phyloP scores from a whole-genome alignment of 2,329 filamentous ascomycete genomes.

The Penicillium sp. region DNA sequence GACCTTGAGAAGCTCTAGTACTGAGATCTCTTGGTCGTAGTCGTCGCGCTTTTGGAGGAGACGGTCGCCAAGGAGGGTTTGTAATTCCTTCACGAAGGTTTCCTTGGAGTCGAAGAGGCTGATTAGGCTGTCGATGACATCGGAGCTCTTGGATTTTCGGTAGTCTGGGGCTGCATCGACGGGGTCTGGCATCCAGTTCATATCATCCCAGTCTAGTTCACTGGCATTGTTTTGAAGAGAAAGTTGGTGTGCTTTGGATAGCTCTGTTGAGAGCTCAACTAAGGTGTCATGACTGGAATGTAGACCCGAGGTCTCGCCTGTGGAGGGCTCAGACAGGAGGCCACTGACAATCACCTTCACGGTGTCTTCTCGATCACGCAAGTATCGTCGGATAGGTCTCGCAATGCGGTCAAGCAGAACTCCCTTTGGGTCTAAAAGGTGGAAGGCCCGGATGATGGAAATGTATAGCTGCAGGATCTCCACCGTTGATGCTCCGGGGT shows the following conservation, averaged over 20 bases:
- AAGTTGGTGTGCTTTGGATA: slow-evolving; percentile 48
- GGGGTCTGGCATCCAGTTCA: slow-evolving; percentile 91
- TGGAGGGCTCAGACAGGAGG: slow-evolving; percentile 60
- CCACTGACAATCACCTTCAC: slow-evolving; percentile 68
- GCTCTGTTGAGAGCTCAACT: slow-evolving; percentile 59
- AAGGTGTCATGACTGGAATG: slow-evolving; percentile 47
- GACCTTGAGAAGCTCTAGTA: slow-evolving; percentile 84
- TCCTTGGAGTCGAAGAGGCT: slow-evolving; percentile 87
- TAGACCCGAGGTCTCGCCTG: slow-evolving; percentile 38
- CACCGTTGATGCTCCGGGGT: slow-evolving; percentile 67
- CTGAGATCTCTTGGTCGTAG: slow-evolving; percentile 79
- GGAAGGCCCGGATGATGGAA: slow-evolving; percentile 67
- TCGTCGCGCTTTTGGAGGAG: slow-evolving; percentile 67
- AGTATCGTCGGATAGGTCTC: slow-evolving; percentile 65
- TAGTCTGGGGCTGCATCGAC: slow-evolving; percentile 93
- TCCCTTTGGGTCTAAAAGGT: slow-evolving; percentile 66
- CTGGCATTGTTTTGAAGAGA: slow-evolving; percentile 56
- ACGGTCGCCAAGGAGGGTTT: slow-evolving; percentile 83
- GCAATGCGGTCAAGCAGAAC: slow-evolving; percentile 70
- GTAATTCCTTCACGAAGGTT: slow-evolving; percentile 91
- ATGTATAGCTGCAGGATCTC: slow-evolving; percentile 72
- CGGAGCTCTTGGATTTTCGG: slow-evolving; percentile 82
- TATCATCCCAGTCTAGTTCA: slow-evolving; percentile 86
- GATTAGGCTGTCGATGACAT: slow-evolving; percentile 89
- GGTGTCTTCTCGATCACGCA: slow-evolving; percentile 68